These are phyloP conservation scores for Coleophoma cylindrospora DNA, from an alignment of 2,329 filamentous ascomycete genomes.

Conservation along the genomic window DNA sequence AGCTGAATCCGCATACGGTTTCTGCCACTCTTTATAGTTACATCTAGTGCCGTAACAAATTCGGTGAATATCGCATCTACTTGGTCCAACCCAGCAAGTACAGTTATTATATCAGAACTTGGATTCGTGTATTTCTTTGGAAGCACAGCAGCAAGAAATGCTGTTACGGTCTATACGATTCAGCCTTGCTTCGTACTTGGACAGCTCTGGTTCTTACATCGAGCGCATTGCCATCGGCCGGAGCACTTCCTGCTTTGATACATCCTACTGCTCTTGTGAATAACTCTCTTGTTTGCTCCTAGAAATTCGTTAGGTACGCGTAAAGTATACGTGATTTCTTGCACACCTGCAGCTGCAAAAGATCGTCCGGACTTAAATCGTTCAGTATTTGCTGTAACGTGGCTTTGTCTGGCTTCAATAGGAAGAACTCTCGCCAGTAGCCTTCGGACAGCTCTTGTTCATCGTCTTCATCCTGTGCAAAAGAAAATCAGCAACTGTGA, in stretches of 20 bases:
- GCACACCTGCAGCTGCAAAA: slow-evolving; percentile 72
- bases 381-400: slow-evolving; percentile 66
- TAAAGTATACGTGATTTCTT: neutral
- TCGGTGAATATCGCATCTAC: slow-evolving; percentile 85
- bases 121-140: slow-evolving; percentile 91
- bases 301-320: slow-evolving; percentile 5
- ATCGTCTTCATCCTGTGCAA: slow-evolving; percentile 44
- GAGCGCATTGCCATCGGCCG: slow-evolving; percentile 72
- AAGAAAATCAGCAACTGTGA: too few species aligned
- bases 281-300: slow-evolving; percentile 48
- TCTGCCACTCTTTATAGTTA: slow-evolving; percentile 72
- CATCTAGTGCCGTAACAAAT: slow-evolving; percentile 78
- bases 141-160: slow-evolving; percentile 77
- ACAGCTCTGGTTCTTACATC: slow-evolving; percentile 56
- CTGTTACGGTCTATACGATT: slow-evolving; percentile 71
- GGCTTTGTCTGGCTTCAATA: slow-evolving; percentile 72
- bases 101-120: slow-evolving; percentile 87
- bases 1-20: slow-evolving; percentile 47
- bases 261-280: slow-evolving; percentile 69
- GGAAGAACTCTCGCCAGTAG: slow-evolving; percentile 95
- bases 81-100: slow-evolving; percentile 83
- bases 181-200: slow-evolving; percentile 28
- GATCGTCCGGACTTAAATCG: slow-evolving; percentile 65
- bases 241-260: slow-evolving; percentile 54
- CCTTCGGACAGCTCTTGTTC: slow-evolving; percentile 72